Base-by-base conservation (phyloP, 2,329 filamentous ascomycete genomes). In the Sarocladium brachiariae region DNA sequence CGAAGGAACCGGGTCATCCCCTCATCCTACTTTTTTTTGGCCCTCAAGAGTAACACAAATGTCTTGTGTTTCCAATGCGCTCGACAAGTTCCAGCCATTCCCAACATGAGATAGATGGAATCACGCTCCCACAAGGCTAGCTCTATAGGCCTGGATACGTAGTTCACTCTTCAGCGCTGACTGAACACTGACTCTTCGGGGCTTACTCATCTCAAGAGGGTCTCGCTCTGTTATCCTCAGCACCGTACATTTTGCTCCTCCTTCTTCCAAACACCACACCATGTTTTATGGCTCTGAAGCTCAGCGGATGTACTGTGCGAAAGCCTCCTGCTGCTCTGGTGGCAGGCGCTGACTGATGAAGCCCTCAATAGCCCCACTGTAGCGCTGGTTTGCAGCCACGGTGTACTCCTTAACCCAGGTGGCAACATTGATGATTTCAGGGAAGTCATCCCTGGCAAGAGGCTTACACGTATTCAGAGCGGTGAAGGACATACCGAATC, bases 401-500 rank as follows among this genome's bases (percentile, higher is more conserved):
- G 96, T 72, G 64, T 89, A 90, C 56, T 78, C 72, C 51, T 86
- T 72, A 21, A 96, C 91, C 92, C 92, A 99, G 65, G 86, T 86
- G 50, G 89, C 73, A 53, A 90, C 87, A 50, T 90, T 84, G 4
- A 81, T 78, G 13, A 96, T 83, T 54, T 96, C 87, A 1, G 91
- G 86, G 74, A 90, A 97, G 18, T 91, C 86, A 64, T 97, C 93
- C 49, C 76, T 77, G 1, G 80, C 71, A 3, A 81, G 73, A 53
- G 83, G 83, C 65, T 86, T 89, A 72, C 92, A 93, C 0, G 92
- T 96, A 71, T 92, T 95, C 55, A 99, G 78, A 27, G 88, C 85
- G 1, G 93, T 97, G 70, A 95, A 99, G 8, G 90, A 92, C 56
- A 96, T 84, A 23, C 93, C 93, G 62, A 99, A 99, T 24, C 89